A percentile compares a stretch with the other conserved stretches of the same genome.
These are phyloP conservation scores for Cudoniella acicularis DNA, from an alignment of 495 filamentous ascomycete species.

Conservation along the genomic window DNA sequence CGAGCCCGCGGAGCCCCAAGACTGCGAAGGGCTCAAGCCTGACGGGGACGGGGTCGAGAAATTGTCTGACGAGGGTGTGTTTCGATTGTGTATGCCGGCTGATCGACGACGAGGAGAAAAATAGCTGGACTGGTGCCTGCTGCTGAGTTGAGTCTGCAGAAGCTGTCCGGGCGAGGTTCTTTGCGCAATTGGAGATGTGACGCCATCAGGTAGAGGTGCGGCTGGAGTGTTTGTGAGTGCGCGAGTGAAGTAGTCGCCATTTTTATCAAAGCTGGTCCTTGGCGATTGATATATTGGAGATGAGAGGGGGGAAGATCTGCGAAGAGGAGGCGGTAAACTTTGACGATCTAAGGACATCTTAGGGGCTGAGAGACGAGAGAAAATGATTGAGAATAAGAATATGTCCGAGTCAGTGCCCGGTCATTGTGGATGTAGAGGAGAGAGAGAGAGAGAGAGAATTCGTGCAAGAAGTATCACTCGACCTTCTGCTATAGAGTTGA, in stretches of 20 bases:
- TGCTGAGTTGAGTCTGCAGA: background rate
- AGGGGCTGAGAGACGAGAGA: background rate
- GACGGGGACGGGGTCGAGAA: background rate
- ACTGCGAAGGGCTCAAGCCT: background rate
- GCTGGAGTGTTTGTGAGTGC: background rate
- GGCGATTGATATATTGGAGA: too few relatives aligned
- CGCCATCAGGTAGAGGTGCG: background rate
- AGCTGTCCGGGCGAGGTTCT: background rate
- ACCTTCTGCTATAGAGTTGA: too few relatives aligned
- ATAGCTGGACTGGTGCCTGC: background rate
- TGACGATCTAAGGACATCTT: background rate
- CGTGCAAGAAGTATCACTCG: too few relatives aligned
- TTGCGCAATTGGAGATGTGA: background rate
- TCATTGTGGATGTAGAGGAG: background rate
- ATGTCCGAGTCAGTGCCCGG: background rate
- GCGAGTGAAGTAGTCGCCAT: background rate
- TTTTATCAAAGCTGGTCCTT: background rate
- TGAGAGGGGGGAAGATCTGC: background rate
- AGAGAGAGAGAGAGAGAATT: too few relatives aligned
- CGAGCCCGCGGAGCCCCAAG: background rate
- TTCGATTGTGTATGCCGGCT: background rate
- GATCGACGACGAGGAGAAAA: background rate
- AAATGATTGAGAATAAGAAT: background rate
- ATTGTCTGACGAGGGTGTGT: background rate
- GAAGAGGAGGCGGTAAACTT: background rate